Conservation (phyloP, 495 filamentous ascomycete species). For the Penicillium egyptiacum region DNA sequence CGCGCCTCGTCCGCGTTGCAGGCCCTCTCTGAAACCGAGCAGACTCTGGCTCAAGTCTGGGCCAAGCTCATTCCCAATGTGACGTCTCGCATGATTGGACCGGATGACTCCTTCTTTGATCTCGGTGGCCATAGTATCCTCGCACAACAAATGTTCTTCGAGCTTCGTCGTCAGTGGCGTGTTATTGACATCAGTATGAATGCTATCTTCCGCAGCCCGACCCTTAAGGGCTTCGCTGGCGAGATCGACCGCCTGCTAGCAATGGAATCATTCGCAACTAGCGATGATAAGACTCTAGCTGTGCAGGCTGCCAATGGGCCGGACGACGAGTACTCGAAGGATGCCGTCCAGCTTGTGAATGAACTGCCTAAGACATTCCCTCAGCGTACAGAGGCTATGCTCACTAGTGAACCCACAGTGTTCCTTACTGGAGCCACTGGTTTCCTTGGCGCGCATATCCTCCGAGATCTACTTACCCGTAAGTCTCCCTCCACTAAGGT, state of each 20-base stretch:
- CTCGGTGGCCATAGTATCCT: conserved; percentile 84
- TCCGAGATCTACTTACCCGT: conserved; percentile 69
- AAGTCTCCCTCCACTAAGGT: conserved; percentile 59
- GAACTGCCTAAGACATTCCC: conserved; percentile 47
- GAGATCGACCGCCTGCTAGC: conserved; percentile 68
- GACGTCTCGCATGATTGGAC: conserved; percentile 56
- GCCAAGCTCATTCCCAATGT: conserved; percentile 54
- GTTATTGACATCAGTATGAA: conserved; percentile 72
- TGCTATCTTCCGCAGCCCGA: conserved; percentile 73
- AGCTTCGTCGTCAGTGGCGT: conserved; percentile 60
- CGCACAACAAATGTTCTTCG: conserved; percentile 80
- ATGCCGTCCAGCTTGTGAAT: conserved; percentile 58
- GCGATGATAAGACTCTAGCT: conserved; percentile 31
- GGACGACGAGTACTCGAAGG: conserved; percentile 64
- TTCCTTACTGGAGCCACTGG: conserved; percentile 92
- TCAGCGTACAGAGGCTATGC: conserved; percentile 28
- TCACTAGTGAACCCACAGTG: conserved; percentile 52
- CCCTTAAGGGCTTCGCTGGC: conserved; percentile 67
- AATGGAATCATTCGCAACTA: conserved; percentile 36
- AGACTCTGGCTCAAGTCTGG: conserved; percentile 69
- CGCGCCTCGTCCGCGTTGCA: conserved; percentile 39
- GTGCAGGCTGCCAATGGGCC: conserved; percentile 29
- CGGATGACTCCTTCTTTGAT: conserved; percentile 80
- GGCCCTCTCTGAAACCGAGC: conserved; percentile 62
- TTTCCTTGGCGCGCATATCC: conserved; percentile 82